Evolutionary conservation across 2,329 filamentous ascomycete species (phyloP).

Genomic region (Pseudophaeomoniella oleicola): DNA sequence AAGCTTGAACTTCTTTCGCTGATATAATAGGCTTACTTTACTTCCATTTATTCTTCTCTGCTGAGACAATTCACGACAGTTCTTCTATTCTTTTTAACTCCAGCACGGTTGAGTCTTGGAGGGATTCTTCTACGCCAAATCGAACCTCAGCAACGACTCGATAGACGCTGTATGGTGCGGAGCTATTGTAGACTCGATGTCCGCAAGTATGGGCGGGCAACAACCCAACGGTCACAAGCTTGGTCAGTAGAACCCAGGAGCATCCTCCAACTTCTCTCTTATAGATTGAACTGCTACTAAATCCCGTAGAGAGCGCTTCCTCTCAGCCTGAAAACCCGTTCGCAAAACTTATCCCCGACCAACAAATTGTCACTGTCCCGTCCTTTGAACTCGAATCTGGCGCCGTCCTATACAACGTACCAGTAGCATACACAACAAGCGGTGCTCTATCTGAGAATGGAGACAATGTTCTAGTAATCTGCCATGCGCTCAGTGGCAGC

Average conservation of each 20-base stretch:
- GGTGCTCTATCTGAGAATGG: conserved; percentile 39
- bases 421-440: conserved; percentile 49
- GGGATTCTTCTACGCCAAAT: too few relatives aligned
- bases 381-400: conserved; percentile 89
- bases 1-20: background rate
- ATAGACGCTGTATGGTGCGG: background rate
- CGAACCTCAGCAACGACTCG: too few relatives aligned
- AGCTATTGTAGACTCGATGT: background rate
- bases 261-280: background rate
- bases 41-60: background rate
- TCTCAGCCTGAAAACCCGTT: conserved; percentile 86
- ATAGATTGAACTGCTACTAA: conserved; percentile 28
- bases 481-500: conserved; percentile 38
- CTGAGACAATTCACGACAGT: background rate
- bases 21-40: background rate
- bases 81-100: too few relatives aligned
- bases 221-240: background rate
- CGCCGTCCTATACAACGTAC: conserved; percentile 62
- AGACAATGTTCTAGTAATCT: conserved; percentile 52
- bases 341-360: conserved; percentile 69
- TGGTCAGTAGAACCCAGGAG: background rate
- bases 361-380: conserved; percentile 73
- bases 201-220: background rate
- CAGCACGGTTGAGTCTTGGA: too few relatives aligned
- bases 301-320: conserved; percentile 39